Evolutionary conservation across 192 early-diverging fungal species (phyloP).

Genomic region (Mortierella claussenii): DNA sequence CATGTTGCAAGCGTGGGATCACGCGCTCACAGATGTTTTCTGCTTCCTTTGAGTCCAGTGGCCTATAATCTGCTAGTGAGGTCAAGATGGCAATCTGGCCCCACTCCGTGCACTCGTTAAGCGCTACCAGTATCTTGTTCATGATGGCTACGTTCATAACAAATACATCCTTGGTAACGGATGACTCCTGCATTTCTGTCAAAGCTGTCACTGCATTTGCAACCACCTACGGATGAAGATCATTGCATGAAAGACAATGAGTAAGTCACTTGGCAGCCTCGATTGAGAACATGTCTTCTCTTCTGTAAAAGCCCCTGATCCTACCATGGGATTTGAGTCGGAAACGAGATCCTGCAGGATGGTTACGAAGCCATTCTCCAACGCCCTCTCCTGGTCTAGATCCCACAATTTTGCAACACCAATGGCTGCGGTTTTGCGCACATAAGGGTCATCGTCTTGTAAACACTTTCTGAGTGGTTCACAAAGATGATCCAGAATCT

Average conservation of each 20-base stretch:
- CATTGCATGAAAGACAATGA: background rate
- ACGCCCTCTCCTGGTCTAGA: conserved; percentile 82
- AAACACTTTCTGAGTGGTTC: conserved; percentile 94
- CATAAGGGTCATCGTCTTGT: conserved; percentile 95
- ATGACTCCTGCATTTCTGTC: conserved; percentile 87
- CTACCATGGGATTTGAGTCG: conserved; percentile 94
- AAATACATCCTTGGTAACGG: conserved; percentile 77
- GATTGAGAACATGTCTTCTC: too few species aligned
- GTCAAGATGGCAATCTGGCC: conserved; percentile 96
- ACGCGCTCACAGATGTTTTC: conserved; percentile 90
- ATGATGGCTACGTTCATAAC: conserved; percentile 75
- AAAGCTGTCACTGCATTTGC: conserved; percentile 95
- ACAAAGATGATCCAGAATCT: conserved; percentile 92
- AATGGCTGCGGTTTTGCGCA: conserved; percentile 96
- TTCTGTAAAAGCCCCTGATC: background rate
- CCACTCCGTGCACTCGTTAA: conserved; percentile 99
- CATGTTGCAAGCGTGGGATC: conserved; percentile 93
- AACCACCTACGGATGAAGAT: conserved; percentile 57
- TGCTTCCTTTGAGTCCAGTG: conserved; percentile 85
- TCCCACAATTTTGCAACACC: conserved; percentile 98
- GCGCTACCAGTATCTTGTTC: conserved; percentile 87
- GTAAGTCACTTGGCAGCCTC: background rate
- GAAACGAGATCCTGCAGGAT: conserved; percentile 89
- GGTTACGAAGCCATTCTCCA: conserved; percentile 94
- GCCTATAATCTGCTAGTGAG: conserved; percentile 81